Conservation (phyloP, 257 asterid genomes). For the Gentiana macrophylla region DNA sequence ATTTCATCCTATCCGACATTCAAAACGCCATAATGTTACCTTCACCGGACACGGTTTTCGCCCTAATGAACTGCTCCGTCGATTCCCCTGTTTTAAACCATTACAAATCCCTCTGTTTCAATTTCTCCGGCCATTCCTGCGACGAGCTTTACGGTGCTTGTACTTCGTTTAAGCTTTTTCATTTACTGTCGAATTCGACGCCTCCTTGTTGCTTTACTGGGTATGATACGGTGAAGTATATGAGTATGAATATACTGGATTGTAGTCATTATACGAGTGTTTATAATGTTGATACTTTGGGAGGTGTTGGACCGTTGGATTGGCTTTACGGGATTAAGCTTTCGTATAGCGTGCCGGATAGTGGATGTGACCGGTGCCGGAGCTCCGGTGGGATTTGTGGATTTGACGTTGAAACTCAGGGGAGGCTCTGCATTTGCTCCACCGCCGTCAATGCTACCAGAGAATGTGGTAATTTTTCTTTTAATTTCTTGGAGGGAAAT, state of each 20-base stretch:
- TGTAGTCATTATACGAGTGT: constrained; percentile 81
- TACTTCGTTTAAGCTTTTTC: constrained; percentile 71
- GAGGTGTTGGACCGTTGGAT: constrained; percentile 63
- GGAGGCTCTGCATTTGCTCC: constrained; percentile 60
- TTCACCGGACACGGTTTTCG: constrained; percentile 74
- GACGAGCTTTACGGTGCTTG: constrained; percentile 69
- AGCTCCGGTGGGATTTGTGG: constrained; percentile 78
- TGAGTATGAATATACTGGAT: constrained; percentile 85
- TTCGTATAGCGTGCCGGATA: constrained; percentile 48
- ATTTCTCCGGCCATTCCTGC: constrained; percentile 75
- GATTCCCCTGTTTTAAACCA: constrained; percentile 87
- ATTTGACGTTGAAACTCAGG: constrained; percentile 75
- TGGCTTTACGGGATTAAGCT: constrained; percentile 80
- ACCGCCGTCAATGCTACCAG: constrained; percentile 44
- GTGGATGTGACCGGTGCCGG: constrained; percentile 57
- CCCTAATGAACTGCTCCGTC: constrained; percentile 67
- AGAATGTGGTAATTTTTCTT: constrained; percentile 47
- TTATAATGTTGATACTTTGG: constrained; percentile 49
- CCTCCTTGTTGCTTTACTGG: constrained; percentile 84
- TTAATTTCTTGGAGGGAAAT: too few species aligned
- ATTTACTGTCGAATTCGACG: constrained; percentile 29
- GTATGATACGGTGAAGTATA: constrained; percentile 58
- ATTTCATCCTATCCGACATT: constrained; percentile 59
- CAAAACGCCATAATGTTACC: constrained; percentile 74
- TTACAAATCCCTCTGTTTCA: constrained; percentile 58